phyloP scores from a whole-genome alignment of 805 yeast species.

The Grigorovia humatica region DNA sequence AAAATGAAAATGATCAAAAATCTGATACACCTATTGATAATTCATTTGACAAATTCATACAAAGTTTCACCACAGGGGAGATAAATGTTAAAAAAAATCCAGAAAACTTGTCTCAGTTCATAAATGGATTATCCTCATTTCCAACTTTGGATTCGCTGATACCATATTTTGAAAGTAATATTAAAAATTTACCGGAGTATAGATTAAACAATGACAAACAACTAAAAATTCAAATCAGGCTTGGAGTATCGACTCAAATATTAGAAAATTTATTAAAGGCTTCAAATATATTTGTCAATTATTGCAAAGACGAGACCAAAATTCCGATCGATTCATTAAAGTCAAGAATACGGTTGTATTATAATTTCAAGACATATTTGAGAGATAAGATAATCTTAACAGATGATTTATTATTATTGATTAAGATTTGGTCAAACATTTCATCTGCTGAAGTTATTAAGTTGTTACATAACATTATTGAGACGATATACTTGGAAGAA shows the following conservation, averaged over 20 bases:
- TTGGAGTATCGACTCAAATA: not conserved
- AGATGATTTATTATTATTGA: slow-evolving; percentile 13
- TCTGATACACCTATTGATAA: slow-evolving; percentile 1
- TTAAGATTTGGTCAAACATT: slow-evolving; percentile 16
- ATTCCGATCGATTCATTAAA: not conserved
- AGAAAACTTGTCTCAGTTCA: slow-evolving; percentile 20
- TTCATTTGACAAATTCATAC: slow-evolving; percentile 18
- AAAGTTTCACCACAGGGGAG: slow-evolving; percentile 10
- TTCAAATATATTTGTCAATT: not conserved
- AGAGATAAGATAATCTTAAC: not conserved
- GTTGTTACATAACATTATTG: slow-evolving; percentile 25
- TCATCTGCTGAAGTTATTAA: slow-evolving; percentile 14
- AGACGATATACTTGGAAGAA: slow-evolving; percentile 18
- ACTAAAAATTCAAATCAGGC: not conserved
- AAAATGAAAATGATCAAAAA: slow-evolving; percentile 16
- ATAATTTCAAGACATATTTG: not conserved
- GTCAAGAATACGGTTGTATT: not conserved
- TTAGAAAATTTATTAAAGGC: not conserved
- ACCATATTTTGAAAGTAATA: not conserved
- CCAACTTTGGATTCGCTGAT: not conserved
- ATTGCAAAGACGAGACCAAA: not conserved
- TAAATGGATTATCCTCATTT: slow-evolving; percentile 19
- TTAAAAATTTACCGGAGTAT: slow-evolving; percentile 9
- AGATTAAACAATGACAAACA: slow-evolving; percentile 11
- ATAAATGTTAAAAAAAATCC: slow-evolving; percentile 7